These are phyloP conservation scores for Salix caprea DNA, from an alignment of 345 rosid species.

Conservation along the genomic window DNA sequence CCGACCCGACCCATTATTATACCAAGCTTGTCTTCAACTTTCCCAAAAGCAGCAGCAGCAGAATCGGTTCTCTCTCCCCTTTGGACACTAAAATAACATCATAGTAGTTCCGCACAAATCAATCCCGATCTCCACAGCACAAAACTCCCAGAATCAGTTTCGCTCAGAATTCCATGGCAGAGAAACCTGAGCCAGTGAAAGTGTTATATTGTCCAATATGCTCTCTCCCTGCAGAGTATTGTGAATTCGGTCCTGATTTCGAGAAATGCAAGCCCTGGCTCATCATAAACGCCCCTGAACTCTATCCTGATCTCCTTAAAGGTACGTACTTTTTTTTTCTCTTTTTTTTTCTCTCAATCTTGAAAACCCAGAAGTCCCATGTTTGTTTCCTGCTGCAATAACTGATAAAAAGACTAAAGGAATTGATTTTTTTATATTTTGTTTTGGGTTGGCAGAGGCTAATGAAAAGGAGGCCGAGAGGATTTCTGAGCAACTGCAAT, in stretches of 20 bases:
- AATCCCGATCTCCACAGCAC: background rate
- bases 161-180: background rate
- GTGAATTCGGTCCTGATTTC: constrained; percentile 93
- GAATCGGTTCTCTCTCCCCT: background rate
- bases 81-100: background rate
- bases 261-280: constrained; percentile 94
- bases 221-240: constrained; percentile 78
- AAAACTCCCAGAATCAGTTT: background rate
- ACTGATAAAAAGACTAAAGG: background rate
- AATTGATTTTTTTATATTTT: background rate
- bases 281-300: constrained; percentile 65
- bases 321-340: constrained; percentile 30
- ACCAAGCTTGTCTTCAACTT: too few species aligned
- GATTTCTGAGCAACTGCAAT: constrained; percentile 65
- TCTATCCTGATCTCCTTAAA: constrained; percentile 84
- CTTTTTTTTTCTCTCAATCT: background rate
- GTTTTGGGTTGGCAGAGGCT: constrained; percentile 39
- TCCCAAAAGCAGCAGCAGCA: background rate
- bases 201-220: constrained; percentile 58
- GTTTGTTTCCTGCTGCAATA: background rate
- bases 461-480: constrained; percentile 56
- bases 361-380: background rate
- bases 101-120: background rate
- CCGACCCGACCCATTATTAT: too few species aligned
- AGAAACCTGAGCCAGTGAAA: constrained; percentile 45